Evolutionary conservation across 2,329 filamentous ascomycete species (phyloP).

Genomic region (Periconia macrospinosa): DNA sequence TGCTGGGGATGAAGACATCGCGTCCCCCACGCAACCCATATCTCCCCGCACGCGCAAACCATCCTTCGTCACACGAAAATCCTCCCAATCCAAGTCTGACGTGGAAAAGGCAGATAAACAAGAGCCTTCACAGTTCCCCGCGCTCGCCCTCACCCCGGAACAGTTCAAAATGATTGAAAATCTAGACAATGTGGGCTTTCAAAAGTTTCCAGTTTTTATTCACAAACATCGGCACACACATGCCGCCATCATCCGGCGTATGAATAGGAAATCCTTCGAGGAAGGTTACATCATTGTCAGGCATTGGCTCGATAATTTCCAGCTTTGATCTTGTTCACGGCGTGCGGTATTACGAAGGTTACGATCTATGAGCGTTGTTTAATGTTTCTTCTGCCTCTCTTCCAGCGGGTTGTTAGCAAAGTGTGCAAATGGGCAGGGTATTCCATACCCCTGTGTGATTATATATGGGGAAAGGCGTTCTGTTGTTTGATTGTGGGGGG

Average conservation of each 20-base stretch:
- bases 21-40: conserved; percentile 25
- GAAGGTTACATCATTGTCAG: conserved; percentile 78
- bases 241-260: conserved; percentile 85
- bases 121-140: conserved; percentile 59
- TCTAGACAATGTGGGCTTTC: conserved; percentile 66
- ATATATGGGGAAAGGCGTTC: too few relatives aligned
- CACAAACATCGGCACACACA: conserved; percentile 77
- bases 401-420: too few relatives aligned
- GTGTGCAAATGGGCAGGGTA: too few relatives aligned
- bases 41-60: conserved; percentile 16
- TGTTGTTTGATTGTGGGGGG: too few relatives aligned
- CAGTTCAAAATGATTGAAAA: conserved; percentile 86
- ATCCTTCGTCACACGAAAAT: conserved; percentile 6
- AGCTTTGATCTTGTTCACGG: conserved; percentile 30
- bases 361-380: too few relatives aligned
- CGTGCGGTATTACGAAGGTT: too few relatives aligned
- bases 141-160: conserved; percentile 73
- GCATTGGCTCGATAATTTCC: conserved; percentile 81
- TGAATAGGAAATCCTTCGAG: conserved; percentile 64
- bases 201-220: conserved; percentile 69
- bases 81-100: conserved; percentile 20
- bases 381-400: too few relatives aligned
- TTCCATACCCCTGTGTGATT: too few relatives aligned
- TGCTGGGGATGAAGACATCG: conserved; percentile 51
- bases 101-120: conserved; percentile 33